These are phyloP conservation scores for Brassica incana DNA, from an alignment of 345 rosid species.

Conservation along the genomic window DNA sequence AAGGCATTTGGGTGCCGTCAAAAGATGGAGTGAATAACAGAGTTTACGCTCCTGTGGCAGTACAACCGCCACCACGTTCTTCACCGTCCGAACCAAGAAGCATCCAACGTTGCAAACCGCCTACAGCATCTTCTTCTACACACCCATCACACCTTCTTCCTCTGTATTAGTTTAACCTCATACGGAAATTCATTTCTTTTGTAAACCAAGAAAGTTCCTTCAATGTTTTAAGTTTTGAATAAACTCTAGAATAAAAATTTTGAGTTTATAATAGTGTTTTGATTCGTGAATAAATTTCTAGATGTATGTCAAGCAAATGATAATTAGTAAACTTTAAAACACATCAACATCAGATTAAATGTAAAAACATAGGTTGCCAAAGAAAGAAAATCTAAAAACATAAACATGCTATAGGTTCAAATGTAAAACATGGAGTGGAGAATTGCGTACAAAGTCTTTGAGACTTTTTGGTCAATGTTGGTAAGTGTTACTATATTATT, in stretches of 20 bases:
- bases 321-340: neutral
- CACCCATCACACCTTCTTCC: constrained; percentile 54
- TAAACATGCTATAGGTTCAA: neutral
- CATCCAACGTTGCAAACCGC: constrained; percentile 55
- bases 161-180: neutral
- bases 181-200: constrained; percentile 1
- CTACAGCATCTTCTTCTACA: constrained; percentile 66
- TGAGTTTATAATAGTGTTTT: neutral
- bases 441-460: neutral
- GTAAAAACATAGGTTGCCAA: too few relatives aligned
- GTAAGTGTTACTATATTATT: neutral
- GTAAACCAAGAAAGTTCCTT: constrained; percentile 12
- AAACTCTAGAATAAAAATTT: neutral
- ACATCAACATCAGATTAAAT: neutral
- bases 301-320: neutral
- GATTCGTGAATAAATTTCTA: neutral
- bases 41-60: constrained; percentile 57
- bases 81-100: constrained; percentile 53
- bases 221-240: constrained; percentile 12
- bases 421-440: neutral
- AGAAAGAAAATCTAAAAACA: neutral
- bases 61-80: constrained; percentile 35
- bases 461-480: neutral
- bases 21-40: constrained; percentile 38
- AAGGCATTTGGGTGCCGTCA: constrained; percentile 83